These are phyloP conservation scores for Saccharomyces hybrid DNA, from an alignment of 1,139 yeast genomes.

Conservation along the genomic window DNA sequence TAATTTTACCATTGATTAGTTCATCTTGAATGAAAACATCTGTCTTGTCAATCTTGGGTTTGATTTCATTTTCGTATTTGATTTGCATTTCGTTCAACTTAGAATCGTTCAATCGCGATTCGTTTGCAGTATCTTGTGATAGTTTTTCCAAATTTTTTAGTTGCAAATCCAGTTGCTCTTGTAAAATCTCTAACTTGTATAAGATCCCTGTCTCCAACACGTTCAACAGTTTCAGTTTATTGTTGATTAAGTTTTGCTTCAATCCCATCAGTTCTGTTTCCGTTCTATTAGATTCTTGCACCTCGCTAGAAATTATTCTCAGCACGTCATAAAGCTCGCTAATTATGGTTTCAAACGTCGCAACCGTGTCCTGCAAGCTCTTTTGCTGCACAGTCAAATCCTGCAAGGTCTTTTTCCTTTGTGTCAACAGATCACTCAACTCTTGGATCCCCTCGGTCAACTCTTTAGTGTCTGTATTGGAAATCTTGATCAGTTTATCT, in stretches of 20 bases:
- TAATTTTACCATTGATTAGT: constrained; percentile 21
- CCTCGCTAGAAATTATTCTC: constrained; percentile 25
- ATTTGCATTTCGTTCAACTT: constrained; percentile 14
- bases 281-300: constrained; percentile 26
- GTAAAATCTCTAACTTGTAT: constrained; percentile 19
- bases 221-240: constrained; percentile 20
- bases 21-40: constrained; percentile 23
- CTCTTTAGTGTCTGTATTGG: constrained; percentile 54
- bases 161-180: constrained; percentile 23
- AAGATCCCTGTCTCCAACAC: constrained; percentile 18
- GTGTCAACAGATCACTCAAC: constrained; percentile 42
- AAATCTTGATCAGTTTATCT: constrained; percentile 52
- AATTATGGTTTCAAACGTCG: constrained; percentile 40
- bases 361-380: constrained; percentile 48
- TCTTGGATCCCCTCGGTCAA: constrained; percentile 50
- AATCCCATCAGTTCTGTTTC: constrained; percentile 22
- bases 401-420: constrained; percentile 38
- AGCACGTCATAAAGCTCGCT: constrained; percentile 27
- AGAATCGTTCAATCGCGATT: constrained; percentile 16
- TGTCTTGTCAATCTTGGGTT: constrained; percentile 20
- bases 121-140: constrained; percentile 6
- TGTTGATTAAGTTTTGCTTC: constrained; percentile 20
- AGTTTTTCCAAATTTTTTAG: constrained; percentile 14
- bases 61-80: constrained; percentile 22
- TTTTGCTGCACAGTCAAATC: constrained; percentile 43